Evolutionary conservation across 495 filamentous ascomycete species (phyloP).

Genomic region (Cairneyella variabilis): DNA sequence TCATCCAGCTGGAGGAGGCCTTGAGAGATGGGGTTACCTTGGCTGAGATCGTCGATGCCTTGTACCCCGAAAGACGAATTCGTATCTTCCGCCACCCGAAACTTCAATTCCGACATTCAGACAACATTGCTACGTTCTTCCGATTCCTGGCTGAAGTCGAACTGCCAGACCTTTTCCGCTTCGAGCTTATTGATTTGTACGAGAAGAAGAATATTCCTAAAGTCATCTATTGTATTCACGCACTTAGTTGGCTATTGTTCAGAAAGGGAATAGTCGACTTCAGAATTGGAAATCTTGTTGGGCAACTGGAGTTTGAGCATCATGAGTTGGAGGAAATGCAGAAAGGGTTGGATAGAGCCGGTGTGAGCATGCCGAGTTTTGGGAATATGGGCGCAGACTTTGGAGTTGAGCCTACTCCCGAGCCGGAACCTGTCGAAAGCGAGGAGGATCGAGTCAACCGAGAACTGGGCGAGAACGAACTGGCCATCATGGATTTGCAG

Average conservation of each 20-base stretch:
- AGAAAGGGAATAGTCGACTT: slow-evolving; percentile 93
- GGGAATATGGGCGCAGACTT: slow-evolving; percentile 95
- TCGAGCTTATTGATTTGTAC: slow-evolving; percentile 96
- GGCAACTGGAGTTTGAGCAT: slow-evolving; percentile 95
- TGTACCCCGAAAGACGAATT: slow-evolving; percentile 68
- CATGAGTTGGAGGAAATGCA: slow-evolving; percentile 96
- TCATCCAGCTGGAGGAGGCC: slow-evolving; percentile 94
- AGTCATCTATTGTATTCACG: slow-evolving; percentile 98
- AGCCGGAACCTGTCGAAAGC: slow-evolving; percentile 73
- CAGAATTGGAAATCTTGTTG: slow-evolving; percentile 96
- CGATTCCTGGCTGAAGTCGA: slow-evolving; percentile 89
- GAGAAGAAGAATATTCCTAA: slow-evolving; percentile 99
- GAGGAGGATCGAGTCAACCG: slow-evolving; percentile 87
- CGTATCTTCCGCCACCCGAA: slow-evolving; percentile 81
- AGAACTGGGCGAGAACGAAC: slow-evolving; percentile 74
- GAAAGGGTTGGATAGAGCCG: slow-evolving; percentile 92
- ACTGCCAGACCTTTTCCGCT: slow-evolving; percentile 94
- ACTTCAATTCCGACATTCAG: slow-evolving; percentile 92
- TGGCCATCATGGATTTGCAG: slow-evolving; percentile 73
- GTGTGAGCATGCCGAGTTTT: slow-evolving; percentile 95
- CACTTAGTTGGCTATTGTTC: slow-evolving; percentile 91
- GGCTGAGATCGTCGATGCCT: slow-evolving; percentile 90
- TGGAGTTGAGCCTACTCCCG: slow-evolving; percentile 64
- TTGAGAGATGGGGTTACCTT: slow-evolving; percentile 91
- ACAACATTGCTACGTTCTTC: slow-evolving; percentile 96